Evolutionary conservation across 2,329 filamentous ascomycete genomes (phyloP).

Genomic region (Colletotrichum sidae): DNA sequence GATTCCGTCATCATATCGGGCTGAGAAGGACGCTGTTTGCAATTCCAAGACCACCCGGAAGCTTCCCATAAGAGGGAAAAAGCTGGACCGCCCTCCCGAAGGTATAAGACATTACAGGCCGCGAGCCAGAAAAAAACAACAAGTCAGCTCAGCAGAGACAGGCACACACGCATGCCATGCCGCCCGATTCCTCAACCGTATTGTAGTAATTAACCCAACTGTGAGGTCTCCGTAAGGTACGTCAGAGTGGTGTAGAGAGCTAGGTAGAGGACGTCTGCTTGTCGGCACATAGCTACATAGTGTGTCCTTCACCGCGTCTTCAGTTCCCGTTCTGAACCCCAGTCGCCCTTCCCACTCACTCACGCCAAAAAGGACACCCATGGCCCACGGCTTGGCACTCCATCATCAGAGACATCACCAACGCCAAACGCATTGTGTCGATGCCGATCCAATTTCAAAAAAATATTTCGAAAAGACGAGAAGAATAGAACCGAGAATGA

Average conservation of each 20-base stretch:
- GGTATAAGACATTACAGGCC: conserved; percentile 31
- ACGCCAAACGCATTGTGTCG: conserved; percentile 36
- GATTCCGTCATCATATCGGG: background rate
- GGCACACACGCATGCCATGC: conserved; percentile 22
- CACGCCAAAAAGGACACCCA: too few species aligned
- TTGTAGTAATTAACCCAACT: background rate
- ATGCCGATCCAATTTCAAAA: conserved; percentile 36
- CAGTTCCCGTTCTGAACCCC: conserved; percentile 32
- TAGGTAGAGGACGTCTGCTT: too few species aligned
- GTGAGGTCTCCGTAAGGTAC: too few species aligned
- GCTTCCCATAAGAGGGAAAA: conserved; percentile 26
- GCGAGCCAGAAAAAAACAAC: conserved; percentile 28
- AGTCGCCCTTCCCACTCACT: conserved; percentile 20
- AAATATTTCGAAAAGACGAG: conserved; percentile 21
- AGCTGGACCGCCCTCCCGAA: conserved; percentile 23
- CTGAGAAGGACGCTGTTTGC: conserved; percentile 28
- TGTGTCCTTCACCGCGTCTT: conserved; percentile 35
- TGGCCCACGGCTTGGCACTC: conserved; percentile 4
- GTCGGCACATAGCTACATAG: too few species aligned
- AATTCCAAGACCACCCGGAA: conserved; percentile 14
- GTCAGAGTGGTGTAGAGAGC: too few species aligned
- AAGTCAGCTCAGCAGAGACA: conserved; percentile 31
- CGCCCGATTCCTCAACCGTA: conserved; percentile 19
- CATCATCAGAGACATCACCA: conserved; percentile 36
- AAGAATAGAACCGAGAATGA: conserved; percentile 7